phyloP scores from a whole-genome alignment of 495 filamentous ascomycete genomes.

The Talaromyces stipitatus region DNA sequence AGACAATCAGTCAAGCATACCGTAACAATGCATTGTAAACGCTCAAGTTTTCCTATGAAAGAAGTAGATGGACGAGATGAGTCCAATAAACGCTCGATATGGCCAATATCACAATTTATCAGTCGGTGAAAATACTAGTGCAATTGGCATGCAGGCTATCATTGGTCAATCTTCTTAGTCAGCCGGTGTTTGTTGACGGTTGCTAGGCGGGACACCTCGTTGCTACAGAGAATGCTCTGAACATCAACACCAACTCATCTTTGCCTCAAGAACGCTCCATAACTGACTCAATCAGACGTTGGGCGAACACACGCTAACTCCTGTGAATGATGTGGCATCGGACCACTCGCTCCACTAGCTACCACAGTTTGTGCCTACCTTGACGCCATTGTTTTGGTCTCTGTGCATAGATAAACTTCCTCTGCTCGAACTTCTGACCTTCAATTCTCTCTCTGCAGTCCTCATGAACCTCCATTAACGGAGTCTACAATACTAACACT shows the following conservation, averaged over 20 bases:
- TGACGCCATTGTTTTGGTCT: conserved; percentile 10
- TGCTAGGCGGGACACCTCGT: conserved; percentile 3
- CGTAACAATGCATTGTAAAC: no score
- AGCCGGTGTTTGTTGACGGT: conserved; percentile 8
- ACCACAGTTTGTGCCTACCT: conserved; percentile 1
- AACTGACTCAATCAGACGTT: not conserved
- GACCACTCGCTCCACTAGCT: conserved; percentile 8
- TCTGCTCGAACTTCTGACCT: not conserved
- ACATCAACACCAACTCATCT: conserved; percentile 1
- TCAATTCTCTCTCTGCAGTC: not conserved
- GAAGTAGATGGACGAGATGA: no score
- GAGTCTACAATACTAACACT: not conserved
- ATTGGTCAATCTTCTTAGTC: not conserved
- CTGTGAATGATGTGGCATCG: conserved; percentile 7
- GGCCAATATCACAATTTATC: no score
- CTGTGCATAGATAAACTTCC: conserved; percentile 3
- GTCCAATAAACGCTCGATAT: no score
- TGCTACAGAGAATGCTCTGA: conserved; percentile 5
- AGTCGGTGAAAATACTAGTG: conserved; percentile 8
- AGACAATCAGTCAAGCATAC: no score
- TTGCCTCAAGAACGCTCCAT: not conserved
- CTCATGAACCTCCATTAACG: not conserved
- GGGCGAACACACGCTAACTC: not conserved
- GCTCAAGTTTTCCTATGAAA: no score
- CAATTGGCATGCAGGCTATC: conserved; percentile 9